phyloP scores from a whole-genome alignment of 768 basidiomycete species.

The Tricholomella constricta region DNA sequence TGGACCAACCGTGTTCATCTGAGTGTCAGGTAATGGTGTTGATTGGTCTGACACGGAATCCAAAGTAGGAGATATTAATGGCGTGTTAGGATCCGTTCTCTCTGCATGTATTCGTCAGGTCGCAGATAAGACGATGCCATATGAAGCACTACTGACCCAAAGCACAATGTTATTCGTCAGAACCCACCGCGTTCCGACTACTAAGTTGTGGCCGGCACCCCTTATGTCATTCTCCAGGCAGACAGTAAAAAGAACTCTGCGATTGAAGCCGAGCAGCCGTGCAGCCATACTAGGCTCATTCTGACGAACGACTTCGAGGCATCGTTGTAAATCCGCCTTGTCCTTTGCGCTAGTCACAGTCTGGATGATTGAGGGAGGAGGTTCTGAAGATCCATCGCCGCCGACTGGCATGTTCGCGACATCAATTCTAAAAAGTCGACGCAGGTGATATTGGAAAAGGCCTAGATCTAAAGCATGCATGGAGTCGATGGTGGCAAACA shows the following conservation, averaged over 20 bases:
- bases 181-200: conserved; percentile 27
- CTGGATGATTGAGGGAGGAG: background rate
- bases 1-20: background rate
- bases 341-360: background rate
- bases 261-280: conserved; percentile 16
- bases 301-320: conserved; percentile 9
- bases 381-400: conserved; percentile 18
- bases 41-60: background rate
- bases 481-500: conserved; percentile 22
- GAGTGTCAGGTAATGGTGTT: background rate
- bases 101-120: background rate
- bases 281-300: conserved; percentile 8
- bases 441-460: conserved; percentile 17
- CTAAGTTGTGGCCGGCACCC: conserved; percentile 4
- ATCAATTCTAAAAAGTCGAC: too few species aligned
- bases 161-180: conserved; percentile 20
- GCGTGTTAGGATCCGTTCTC: background rate
- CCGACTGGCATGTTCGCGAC: conserved; percentile 4
- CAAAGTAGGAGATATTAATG: background rate
- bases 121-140: background rate
- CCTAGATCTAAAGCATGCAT: conserved; percentile 30
- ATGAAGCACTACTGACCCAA: conserved; percentile 22
- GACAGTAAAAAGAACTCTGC: conserved; percentile 23
- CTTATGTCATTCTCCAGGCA: conserved; percentile 23
- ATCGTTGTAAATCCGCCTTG: conserved; percentile 5